Percentiles rank a stretch among this genome's conserved stretches.
Evolutionary conservation across 257 asterid genomes (phyloP).

Genomic region (Paulownia fortunei): DNA sequence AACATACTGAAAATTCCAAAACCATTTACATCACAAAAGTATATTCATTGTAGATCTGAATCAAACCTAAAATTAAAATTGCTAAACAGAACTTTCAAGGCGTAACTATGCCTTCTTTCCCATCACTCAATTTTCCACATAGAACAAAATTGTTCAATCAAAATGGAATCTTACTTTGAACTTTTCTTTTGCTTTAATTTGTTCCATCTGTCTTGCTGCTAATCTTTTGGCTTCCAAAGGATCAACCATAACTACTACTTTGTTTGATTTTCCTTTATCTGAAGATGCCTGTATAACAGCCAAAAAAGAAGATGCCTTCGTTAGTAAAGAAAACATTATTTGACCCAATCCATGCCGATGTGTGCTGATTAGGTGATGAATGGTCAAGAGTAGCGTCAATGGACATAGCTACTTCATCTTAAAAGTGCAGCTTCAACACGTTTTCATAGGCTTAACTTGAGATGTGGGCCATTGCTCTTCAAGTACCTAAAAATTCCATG

Average conservation of each 20-base stretch:
- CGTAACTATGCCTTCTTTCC: neutral
- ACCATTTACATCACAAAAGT: neutral
- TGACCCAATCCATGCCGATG: neutral
- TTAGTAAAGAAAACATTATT: neutral
- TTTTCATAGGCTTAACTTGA: neutral
- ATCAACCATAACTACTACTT: constrained; percentile 89
- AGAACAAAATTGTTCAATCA: neutral
- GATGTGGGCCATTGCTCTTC: neutral
- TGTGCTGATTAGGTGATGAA: neutral
- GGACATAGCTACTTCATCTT: neutral
- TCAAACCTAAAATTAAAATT: neutral
- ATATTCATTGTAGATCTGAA: neutral
- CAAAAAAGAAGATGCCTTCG: constrained; percentile 18
- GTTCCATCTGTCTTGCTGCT: constrained; percentile 92
- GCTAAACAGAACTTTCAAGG: neutral
- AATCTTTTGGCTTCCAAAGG: constrained; percentile 95
- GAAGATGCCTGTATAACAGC: constrained; percentile 58
- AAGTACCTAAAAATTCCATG: neutral
- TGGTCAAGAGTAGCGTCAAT: neutral
- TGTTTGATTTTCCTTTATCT: constrained; percentile 38
- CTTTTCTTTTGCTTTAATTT: constrained; percentile 74
- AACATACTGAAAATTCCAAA: neutral
- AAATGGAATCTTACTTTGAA: constrained; percentile 43
- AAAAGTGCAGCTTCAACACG: neutral
- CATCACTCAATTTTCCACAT: neutral